These are phyloP conservation scores for Fragaria ananassa DNA, from an alignment of 306 rosid species.

Conservation along the genomic window DNA sequence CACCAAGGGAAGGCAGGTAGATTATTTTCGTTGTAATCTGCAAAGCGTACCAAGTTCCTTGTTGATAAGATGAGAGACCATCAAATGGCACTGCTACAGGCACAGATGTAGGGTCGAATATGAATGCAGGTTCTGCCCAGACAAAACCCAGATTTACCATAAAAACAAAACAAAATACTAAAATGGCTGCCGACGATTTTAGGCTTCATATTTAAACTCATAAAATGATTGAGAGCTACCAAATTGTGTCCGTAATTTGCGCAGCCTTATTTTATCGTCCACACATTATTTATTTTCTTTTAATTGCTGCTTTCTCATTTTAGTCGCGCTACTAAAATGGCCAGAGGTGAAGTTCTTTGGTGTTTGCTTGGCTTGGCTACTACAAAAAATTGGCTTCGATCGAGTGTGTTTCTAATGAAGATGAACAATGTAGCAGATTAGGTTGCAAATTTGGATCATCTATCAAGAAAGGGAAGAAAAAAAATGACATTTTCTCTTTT, in stretches of 20 bases:
- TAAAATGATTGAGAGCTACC: background rate
- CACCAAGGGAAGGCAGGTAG: constrained; percentile 13
- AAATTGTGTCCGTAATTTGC: background rate
- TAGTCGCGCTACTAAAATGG: too few relatives aligned
- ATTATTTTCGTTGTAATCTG: background rate
- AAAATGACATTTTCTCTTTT: too few relatives aligned
- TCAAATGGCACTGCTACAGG: constrained; percentile 30
- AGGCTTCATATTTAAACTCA: background rate
- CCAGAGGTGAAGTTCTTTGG: too few relatives aligned
- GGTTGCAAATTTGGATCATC: too few relatives aligned
- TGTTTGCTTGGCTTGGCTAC: too few relatives aligned
- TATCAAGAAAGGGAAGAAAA: too few relatives aligned
- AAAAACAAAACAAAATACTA: background rate
- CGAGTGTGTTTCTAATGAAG: too few relatives aligned
- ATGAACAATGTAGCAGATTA: too few relatives aligned
- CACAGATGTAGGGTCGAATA: background rate
- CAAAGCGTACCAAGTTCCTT: constrained; percentile 23
- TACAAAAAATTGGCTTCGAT: too few relatives aligned
- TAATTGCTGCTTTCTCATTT: too few relatives aligned
- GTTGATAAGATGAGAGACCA: constrained; percentile 32
- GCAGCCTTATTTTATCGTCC: background rate
- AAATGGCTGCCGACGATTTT: constrained; percentile 23
- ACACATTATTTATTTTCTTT: too few relatives aligned
- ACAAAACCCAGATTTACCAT: background rate
- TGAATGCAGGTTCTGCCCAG: background rate